These are phyloP conservation scores for Crataegus laevigata DNA, from an alignment of 306 rosid genomes.

Conservation along the genomic window DNA sequence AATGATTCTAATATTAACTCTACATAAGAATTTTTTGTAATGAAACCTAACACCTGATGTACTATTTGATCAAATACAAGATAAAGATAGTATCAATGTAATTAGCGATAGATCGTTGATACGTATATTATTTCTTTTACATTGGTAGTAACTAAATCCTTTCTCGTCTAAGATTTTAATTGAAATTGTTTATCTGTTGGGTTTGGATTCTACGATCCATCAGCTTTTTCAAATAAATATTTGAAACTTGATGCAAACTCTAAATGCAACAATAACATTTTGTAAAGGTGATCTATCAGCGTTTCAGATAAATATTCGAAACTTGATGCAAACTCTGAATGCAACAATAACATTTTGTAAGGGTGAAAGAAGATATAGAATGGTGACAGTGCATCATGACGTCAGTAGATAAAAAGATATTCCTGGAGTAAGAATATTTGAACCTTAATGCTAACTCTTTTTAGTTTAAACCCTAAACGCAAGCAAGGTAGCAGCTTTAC, in stretches of 20 bases:
- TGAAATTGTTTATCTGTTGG: too few relatives aligned
- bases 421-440: conserved; percentile 11
- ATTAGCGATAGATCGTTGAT: neutral
- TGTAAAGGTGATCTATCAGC: too few relatives aligned
- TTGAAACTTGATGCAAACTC: neutral
- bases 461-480: neutral
- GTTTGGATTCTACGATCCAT: too few relatives aligned
- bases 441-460: neutral
- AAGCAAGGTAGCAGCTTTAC: conserved; percentile 9
- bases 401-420: neutral
- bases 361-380: too few relatives aligned
- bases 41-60: too few relatives aligned
- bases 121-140: too few relatives aligned
- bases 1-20: too few relatives aligned
- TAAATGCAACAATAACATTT: neutral
- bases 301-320: neutral
- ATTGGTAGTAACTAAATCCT: too few relatives aligned
- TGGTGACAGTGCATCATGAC: neutral
- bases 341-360: neutral
- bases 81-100: too few relatives aligned
- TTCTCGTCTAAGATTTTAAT: too few relatives aligned
- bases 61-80: too few relatives aligned
- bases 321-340: neutral
- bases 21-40: too few relatives aligned
- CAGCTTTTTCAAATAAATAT: neutral